Percentiles rank a stretch among this genome's conserved stretches.
Conservation (phyloP, 1,284 basidiomycete species). For the Porodaedalea pini region DNA sequence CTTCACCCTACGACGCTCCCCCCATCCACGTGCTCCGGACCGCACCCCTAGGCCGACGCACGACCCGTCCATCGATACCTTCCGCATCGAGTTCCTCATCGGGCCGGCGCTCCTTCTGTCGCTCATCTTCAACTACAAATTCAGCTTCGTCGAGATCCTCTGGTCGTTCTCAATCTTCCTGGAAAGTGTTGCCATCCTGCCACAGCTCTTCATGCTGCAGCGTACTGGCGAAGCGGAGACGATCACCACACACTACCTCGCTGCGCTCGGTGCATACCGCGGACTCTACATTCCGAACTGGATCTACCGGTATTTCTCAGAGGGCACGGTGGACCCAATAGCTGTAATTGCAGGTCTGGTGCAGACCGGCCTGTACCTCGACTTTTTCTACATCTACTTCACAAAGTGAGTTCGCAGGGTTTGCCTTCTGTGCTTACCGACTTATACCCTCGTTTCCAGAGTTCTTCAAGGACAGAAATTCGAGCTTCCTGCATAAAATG, state of each 20-base stretch:
- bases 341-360: slow-evolving; percentile 92
- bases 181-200: slow-evolving; percentile 93
- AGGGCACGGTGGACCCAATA: slow-evolving; percentile 86
- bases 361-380: slow-evolving; percentile 94
- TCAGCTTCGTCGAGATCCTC: slow-evolving; percentile 69
- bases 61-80: slow-evolving; percentile 97
- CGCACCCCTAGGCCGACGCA: slow-evolving; percentile 72
- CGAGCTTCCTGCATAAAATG: slow-evolving; percentile 34
- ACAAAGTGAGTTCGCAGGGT: slow-evolving; percentile 56
- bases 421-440: background rate
- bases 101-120: slow-evolving; percentile 77
- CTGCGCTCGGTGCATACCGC: slow-evolving; percentile 90
- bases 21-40: background rate
- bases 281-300: slow-evolving; percentile 98
- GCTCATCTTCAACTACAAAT: slow-evolving; percentile 91
- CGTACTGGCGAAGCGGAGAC: slow-evolving; percentile 97
- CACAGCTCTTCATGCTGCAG: slow-evolving; percentile 97
- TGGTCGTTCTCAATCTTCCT: slow-evolving; percentile 99
- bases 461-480: slow-evolving; percentile 38
- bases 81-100: slow-evolving; percentile 89
- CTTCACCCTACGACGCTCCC: slow-evolving; percentile 6
- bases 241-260: slow-evolving; percentile 98
- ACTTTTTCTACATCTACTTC: slow-evolving; percentile 92
- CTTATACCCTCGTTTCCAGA: slow-evolving; percentile 12
- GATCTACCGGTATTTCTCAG: slow-evolving; percentile 96